Evolutionary conservation across 2,329 filamentous ascomycete species (phyloP).

Genomic region (Hypoxylon sp.): DNA sequence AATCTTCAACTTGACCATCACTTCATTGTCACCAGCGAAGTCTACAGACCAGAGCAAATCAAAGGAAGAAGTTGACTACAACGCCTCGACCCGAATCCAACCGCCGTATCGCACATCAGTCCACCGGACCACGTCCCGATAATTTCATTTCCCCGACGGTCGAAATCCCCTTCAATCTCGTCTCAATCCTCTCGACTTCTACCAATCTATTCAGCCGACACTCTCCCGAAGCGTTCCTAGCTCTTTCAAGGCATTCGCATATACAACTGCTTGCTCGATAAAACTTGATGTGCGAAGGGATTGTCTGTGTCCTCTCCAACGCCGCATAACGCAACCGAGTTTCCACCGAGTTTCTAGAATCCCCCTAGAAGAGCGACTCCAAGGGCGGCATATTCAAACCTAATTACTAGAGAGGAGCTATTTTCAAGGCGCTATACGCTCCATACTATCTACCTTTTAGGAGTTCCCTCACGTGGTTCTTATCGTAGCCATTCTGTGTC

Average conservation of each 20-base stretch:
- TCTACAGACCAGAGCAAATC: not conserved
- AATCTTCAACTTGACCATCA: constrained; percentile 4
- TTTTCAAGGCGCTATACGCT: not conserved
- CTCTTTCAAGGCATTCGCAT: not conserved
- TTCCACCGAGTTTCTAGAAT: not conserved
- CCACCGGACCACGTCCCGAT: not conserved
- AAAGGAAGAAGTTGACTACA: not conserved
- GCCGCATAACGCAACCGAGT: constrained; percentile 1
- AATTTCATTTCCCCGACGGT: constrained; percentile 13
- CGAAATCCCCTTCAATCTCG: constrained; percentile 4
- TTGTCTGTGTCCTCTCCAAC: constrained; percentile 1
- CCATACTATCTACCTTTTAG: not conserved
- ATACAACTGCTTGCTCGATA: not conserved
- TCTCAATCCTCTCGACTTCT: constrained; percentile 6
- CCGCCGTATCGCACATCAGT: not conserved
- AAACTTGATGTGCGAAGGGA: not conserved
- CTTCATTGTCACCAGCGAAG: not conserved
- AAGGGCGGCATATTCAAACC: not conserved
- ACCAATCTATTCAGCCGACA: not conserved
- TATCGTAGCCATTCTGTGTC: not conserved
- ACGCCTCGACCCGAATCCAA: not conserved
- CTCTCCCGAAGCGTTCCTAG: not conserved
- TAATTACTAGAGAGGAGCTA: not conserved
- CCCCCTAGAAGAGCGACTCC: not conserved
- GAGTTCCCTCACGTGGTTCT: not conserved